Conservation (phyloP, 345 rosid genomes). For the Pelargonium nanum region DNA sequence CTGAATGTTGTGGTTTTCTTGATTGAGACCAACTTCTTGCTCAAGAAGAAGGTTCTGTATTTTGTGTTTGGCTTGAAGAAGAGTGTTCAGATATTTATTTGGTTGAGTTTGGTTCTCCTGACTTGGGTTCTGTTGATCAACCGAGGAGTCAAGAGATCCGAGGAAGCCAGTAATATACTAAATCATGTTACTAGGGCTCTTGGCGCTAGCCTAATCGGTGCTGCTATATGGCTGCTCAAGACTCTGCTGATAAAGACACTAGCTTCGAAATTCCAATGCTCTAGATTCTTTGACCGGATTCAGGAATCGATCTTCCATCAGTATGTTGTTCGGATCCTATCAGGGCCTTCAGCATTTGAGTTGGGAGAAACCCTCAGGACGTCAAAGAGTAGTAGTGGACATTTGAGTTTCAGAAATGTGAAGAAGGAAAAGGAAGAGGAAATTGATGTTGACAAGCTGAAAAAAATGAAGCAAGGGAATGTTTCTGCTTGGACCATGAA, state of each 20-base stretch:
- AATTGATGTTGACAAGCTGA: conserved; percentile 56
- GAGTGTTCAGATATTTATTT: conserved; percentile 46
- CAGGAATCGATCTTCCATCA: conserved; percentile 71
- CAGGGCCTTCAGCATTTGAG: conserved; percentile 56
- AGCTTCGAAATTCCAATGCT: conserved; percentile 48
- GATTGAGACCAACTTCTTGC: conserved; percentile 48
- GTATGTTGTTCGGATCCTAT: conserved; percentile 48
- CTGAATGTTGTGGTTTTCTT: conserved; percentile 42
- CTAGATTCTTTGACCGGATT: conserved; percentile 57
- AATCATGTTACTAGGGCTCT: conserved; percentile 36
- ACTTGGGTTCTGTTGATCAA: conserved; percentile 52
- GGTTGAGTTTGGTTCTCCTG: conserved; percentile 42
- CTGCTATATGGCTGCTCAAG: conserved; percentile 53
- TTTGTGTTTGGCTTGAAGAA: conserved; percentile 50
- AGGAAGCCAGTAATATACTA: conserved; percentile 23
- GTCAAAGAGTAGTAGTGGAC: conserved; percentile 18
- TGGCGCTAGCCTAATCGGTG: conserved; percentile 37
- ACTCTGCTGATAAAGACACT: conserved; percentile 40
- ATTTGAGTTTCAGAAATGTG: conserved; percentile 34
- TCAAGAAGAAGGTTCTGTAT: conserved; percentile 57
- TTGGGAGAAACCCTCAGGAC: conserved; percentile 29
- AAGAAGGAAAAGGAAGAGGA: conserved; percentile 34
- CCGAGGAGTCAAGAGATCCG: conserved; percentile 35
- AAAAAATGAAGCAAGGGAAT: conserved; percentile 48
- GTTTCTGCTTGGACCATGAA: conserved; percentile 73